phyloP scores from a whole-genome alignment of 495 filamentous ascomycete species.

The Hyphodiscus hymeniophilus region DNA sequence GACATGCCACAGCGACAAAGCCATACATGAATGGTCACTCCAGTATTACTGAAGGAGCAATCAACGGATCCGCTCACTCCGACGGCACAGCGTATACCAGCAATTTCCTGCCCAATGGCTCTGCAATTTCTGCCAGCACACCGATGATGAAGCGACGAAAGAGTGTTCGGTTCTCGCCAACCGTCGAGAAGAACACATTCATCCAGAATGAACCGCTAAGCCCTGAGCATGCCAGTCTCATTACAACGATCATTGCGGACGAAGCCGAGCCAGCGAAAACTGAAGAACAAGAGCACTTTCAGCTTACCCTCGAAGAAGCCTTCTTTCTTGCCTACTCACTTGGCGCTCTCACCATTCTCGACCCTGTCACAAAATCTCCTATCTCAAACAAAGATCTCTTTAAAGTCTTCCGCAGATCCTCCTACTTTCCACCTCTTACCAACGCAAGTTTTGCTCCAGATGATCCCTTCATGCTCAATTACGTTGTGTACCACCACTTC shows the following conservation, averaged over 20 bases:
- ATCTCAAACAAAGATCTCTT: slow-evolving; percentile 49
- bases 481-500: slow-evolving; percentile 92
- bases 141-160: slow-evolving; percentile 31
- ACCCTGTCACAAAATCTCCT: slow-evolving; percentile 40
- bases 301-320: slow-evolving; percentile 81
- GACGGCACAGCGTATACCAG: slow-evolving; percentile 12
- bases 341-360: slow-evolving; percentile 62
- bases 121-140: slow-evolving; percentile 5
- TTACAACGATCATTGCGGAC: background rate
- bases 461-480: slow-evolving; percentile 79
- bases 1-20: background rate
- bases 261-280: slow-evolving; percentile 28
- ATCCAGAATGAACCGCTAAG: slow-evolving; percentile 39
- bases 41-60: slow-evolving; percentile 12
- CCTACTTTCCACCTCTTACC: slow-evolving; percentile 50
- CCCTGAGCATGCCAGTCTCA: slow-evolving; percentile 13
- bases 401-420: slow-evolving; percentile 54
- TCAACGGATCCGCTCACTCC: slow-evolving; percentile 7
- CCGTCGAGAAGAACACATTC: slow-evolving; percentile 48
- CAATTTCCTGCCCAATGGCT: slow-evolving; percentile 1
- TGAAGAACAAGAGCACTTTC: slow-evolving; percentile 79
- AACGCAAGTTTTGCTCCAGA: slow-evolving; percentile 45
- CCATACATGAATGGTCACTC: slow-evolving; percentile 5
- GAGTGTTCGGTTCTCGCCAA: slow-evolving; percentile 56
- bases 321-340: slow-evolving; percentile 85